Conservation (phyloP, 306 rosid genomes). For the cucumber (Cucumis sativus) region DNA sequence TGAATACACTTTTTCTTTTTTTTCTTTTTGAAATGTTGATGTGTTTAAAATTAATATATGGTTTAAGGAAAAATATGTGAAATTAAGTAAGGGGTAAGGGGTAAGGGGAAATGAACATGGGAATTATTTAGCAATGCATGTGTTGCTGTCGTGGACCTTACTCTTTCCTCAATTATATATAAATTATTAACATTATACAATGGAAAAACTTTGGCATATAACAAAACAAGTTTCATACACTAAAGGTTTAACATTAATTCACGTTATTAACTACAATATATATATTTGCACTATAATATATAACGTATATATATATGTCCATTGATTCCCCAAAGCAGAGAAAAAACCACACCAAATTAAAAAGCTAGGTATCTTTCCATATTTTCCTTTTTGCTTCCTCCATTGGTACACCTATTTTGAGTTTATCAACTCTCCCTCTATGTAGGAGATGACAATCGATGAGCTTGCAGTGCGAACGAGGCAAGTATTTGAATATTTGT, state of each 20-base stretch:
- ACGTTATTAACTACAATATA: neutral
- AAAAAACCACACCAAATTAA: neutral
- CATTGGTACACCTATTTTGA: neutral
- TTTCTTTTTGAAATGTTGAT: too few species aligned
- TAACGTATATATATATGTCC: too few species aligned
- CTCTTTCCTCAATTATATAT: neutral
- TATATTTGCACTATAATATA: neutral
- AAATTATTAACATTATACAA: neutral
- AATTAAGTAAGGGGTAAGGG: too few species aligned
- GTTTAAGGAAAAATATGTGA: neutral
- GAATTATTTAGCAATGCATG: neutral
- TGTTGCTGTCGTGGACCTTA: neutral
- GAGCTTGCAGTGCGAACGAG: neutral
- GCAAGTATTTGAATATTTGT: neutral
- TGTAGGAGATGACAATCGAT: neutral
- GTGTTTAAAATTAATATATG: neutral
- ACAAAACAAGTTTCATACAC: neutral
- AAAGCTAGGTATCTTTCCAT: neutral
- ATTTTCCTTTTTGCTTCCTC: neutral
- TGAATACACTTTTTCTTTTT: too few species aligned
- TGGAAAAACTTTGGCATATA: neutral
- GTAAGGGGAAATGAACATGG: neutral
- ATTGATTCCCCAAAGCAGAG: neutral
- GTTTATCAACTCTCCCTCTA: neutral
- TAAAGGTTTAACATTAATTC: neutral